phyloP scores from a whole-genome alignment of 495 filamentous ascomycete genomes.

The Talaromyces trachyspermus region DNA sequence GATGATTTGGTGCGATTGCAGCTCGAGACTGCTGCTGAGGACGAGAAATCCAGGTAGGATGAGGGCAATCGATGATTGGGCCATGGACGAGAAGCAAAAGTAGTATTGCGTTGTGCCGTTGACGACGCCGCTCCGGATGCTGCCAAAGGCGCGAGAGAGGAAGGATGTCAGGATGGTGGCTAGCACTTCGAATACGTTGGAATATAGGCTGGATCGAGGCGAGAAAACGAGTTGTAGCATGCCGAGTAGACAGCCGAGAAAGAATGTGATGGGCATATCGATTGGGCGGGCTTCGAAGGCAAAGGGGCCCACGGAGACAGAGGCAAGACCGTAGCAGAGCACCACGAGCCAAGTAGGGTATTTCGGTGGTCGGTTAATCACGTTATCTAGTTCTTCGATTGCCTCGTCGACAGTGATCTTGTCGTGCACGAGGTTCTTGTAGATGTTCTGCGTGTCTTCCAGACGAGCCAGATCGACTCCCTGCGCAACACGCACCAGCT shows the following conservation, averaged over 20 bases:
- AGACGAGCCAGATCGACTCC: conserved; percentile 82
- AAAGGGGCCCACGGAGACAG: conserved; percentile 72
- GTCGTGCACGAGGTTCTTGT: conserved; percentile 90
- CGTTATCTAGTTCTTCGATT: conserved; percentile 57
- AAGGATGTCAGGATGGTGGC: conserved; percentile 83
- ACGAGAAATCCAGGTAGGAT: conserved; percentile 89
- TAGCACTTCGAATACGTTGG: conserved; percentile 87
- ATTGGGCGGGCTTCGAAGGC: conserved; percentile 79
- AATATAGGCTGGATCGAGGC: conserved; percentile 65
- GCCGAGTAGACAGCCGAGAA: conserved; percentile 75
- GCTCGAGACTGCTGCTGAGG: conserved; percentile 73
- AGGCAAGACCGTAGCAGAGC: conserved; percentile 73
- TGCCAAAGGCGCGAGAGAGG: conserved; percentile 77
- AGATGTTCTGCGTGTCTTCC: conserved; percentile 79
- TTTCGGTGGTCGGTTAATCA: conserved; percentile 58
- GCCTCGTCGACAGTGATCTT: conserved; percentile 80
- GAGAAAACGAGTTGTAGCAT: conserved; percentile 75
- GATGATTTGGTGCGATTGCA: conserved; percentile 81
- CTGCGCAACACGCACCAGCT: conserved; percentile 70
- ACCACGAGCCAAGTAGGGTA: conserved; percentile 69
- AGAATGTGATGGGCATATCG: conserved; percentile 80
- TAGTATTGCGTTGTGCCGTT: conserved; percentile 47
- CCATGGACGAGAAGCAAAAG: conserved; percentile 89
- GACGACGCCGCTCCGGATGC: conserved; percentile 39
- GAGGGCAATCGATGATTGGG: conserved; percentile 83